Evolutionary conservation across 768 basidiomycete species (phyloP).

Genomic region (Russula vinacea): DNA sequence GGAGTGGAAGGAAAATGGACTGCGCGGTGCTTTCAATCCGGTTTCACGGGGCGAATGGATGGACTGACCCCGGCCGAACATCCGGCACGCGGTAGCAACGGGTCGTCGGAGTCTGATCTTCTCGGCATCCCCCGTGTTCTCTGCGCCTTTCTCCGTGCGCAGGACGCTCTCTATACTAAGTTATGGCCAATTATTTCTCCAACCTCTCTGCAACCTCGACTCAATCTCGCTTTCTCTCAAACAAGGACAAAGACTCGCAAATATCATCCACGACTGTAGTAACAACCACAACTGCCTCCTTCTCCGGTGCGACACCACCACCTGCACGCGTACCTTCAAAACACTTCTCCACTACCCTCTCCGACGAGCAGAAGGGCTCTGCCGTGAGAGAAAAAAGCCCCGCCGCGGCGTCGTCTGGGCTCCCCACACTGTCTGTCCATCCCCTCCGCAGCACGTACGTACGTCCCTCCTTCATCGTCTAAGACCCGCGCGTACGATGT

Average conservation of each 20-base stretch:
- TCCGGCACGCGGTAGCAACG: neutral
- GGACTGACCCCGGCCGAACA: neutral
- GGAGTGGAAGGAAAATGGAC: neutral
- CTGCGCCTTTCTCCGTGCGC: neutral
- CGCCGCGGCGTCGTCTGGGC: constrained; percentile 38
- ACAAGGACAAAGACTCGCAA: constrained; percentile 33
- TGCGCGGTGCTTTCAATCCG: neutral
- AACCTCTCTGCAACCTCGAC: constrained; percentile 68
- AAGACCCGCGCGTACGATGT: neutral
- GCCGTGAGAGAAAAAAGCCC: constrained; percentile 44
- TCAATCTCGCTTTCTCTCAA: constrained; percentile 64
- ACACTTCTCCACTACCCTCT: constrained; percentile 66
- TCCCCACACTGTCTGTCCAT: constrained; percentile 49
- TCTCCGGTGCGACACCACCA: constrained; percentile 3
- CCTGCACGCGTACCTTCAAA: constrained; percentile 60
- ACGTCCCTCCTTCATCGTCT: constrained; percentile 46
- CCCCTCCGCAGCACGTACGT: constrained; percentile 88
- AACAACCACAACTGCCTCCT: constrained; percentile 29
- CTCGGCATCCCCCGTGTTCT: neutral
- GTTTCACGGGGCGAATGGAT: neutral
- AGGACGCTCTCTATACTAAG: neutral
- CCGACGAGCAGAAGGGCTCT: constrained; percentile 43
- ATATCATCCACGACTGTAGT: constrained; percentile 27
- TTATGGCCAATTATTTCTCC: constrained; percentile 75
- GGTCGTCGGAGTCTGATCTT: neutral